A percentile compares a stretch with the other conserved stretches of the same genome.
Conservation (phyloP, 2,329 filamentous ascomycete species). For the Pseudocercospora pini-densiflorae region DNA sequence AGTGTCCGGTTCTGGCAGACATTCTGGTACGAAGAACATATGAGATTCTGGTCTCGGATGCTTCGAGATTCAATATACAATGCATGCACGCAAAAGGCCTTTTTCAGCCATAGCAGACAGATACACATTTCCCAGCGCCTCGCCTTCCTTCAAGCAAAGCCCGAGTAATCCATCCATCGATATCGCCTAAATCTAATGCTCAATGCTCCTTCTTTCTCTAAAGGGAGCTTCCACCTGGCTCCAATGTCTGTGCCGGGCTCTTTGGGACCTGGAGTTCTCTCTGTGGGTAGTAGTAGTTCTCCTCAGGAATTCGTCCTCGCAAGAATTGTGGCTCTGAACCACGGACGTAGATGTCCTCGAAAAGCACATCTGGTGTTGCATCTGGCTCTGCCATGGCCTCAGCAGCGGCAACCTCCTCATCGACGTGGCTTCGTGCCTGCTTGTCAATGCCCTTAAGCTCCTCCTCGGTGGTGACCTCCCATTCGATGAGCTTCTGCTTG, state of each 20-base stretch:
- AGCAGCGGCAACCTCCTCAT: conserved; percentile 85
- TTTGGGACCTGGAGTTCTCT: conserved; percentile 35
- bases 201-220: conserved; percentile 12
- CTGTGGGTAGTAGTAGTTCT: conserved; percentile 78
- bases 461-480: conserved; percentile 87
- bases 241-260: conserved; percentile 35
- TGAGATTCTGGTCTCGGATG: conserved; percentile 7
- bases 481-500: conserved; percentile 98
- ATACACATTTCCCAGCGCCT: conserved; percentile 17
- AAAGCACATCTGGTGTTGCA: conserved; percentile 79
- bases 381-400: conserved; percentile 88
- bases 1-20: background rate
- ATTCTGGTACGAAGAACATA: background rate
- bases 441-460: conserved; percentile 97
- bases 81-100: conserved; percentile 14
- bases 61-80: conserved; percentile 20
- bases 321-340: conserved; percentile 88
- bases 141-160: conserved; percentile 16
- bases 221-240: conserved; percentile 24
- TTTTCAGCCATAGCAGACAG: conserved; percentile 16
- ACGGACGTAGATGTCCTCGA: conserved; percentile 92
- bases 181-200: conserved; percentile 12
- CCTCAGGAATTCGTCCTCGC: conserved; percentile 84
- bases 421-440: conserved; percentile 82
- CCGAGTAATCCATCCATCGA: conserved; percentile 12